phyloP scores from a whole-genome alignment of 176 grass and related monocot genomes.

The Aechmea fasciata region DNA sequence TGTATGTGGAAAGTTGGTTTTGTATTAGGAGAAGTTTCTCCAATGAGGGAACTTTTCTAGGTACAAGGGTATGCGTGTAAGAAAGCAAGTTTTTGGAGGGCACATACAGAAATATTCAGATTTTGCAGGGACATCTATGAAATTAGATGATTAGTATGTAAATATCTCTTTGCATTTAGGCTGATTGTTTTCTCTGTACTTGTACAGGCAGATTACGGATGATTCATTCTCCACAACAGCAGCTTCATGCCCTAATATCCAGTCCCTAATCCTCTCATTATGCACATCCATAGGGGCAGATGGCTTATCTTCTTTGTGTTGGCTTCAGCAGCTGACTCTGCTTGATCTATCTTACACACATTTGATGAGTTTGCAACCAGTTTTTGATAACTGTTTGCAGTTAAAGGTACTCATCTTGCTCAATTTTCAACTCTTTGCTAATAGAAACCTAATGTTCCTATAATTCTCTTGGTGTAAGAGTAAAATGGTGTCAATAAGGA shows the following conservation, averaged over 20 bases:
- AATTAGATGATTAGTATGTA: no score
- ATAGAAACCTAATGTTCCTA: background rate
- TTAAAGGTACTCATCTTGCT: slow-evolving; percentile 40
- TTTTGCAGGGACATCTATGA: no score
- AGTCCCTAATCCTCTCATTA: slow-evolving; percentile 66
- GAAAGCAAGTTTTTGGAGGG: no score
- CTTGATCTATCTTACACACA: slow-evolving; percentile 97
- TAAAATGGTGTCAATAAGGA: no score
- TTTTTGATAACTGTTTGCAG: slow-evolving; percentile 74
- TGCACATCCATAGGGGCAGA: slow-evolving; percentile 51
- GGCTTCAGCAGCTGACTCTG: slow-evolving; percentile 57
- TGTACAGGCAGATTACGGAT: slow-evolving; percentile 65
- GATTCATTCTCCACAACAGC: slow-evolving; percentile 60
- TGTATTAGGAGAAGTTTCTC: no score
- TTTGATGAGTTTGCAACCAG: slow-evolving; percentile 76
- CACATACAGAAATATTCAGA: no score
- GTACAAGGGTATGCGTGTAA: no score
- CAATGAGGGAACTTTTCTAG: no score
- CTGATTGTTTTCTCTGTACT: slow-evolving; percentile 18
- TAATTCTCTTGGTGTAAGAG: background rate
- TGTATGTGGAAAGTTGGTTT: no score
- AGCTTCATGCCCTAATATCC: slow-evolving; percentile 53
- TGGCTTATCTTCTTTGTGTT: slow-evolving; percentile 73
- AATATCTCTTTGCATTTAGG: slow-evolving; percentile 1
- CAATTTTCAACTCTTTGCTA: background rate